Percentiles rank a stretch among this genome's conserved stretches.
These are phyloP conservation scores for Eugenia klotzschiana DNA, from an alignment of 441 rosid species.

Conservation along the genomic window DNA sequence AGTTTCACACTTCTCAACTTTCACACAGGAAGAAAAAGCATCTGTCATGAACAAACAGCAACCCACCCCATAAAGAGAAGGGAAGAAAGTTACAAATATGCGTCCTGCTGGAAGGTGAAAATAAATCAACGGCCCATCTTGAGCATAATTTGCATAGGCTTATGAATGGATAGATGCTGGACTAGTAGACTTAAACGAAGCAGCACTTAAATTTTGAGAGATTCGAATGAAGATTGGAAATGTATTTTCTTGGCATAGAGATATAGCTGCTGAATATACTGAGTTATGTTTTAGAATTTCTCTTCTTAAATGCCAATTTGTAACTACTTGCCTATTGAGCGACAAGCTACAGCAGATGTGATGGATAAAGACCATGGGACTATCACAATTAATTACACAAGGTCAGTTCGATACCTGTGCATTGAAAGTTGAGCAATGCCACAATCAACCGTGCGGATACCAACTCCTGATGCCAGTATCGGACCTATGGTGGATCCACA, in stretches of 20 bases:
- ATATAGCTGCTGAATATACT: not conserved
- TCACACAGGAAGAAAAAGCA: not conserved
- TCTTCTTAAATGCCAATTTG: not conserved
- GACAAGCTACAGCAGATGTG: not conserved
- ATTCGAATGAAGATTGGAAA: not conserved
- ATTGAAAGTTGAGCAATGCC: conserved; percentile 94
- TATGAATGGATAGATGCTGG: not conserved
- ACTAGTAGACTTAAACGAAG: not conserved
- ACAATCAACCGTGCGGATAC: conserved; percentile 83
- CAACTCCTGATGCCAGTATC: conserved; percentile 84
- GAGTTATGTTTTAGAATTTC: fast-evolving
- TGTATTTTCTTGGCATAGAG: not conserved
- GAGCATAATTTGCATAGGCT: not conserved
- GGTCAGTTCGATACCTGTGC: conserved; percentile 53
- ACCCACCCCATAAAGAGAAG: not conserved
- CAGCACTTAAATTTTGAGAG: not conserved
- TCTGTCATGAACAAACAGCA: not conserved
- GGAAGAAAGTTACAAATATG: not conserved
- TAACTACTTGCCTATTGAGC: fast-evolving
- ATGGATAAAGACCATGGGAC: not conserved
- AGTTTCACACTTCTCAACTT: not conserved
- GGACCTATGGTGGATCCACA: conserved; percentile 98
- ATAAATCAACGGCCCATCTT: not conserved
- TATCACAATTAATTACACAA: not conserved
- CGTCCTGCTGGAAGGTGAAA: not conserved